A percentile compares a stretch with the other conserved stretches of the same genome.
phyloP scores from a whole-genome alignment of 1,284 basidiomycete genomes.

The Ceratobasidium sp. region DNA sequence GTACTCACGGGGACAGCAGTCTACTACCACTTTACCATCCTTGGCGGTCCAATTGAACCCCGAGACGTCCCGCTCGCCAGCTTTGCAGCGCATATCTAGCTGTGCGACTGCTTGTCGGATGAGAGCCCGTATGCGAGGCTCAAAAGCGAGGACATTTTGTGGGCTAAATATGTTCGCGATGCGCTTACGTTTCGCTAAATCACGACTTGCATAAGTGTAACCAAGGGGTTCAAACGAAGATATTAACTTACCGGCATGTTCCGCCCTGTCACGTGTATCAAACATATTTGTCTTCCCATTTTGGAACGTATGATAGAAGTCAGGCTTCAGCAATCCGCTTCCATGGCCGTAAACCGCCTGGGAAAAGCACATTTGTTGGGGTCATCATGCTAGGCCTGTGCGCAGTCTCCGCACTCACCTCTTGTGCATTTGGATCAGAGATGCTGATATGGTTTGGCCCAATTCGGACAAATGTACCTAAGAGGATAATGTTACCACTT shows the following conservation, averaged over 20 bases:
- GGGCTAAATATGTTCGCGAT: neutral
- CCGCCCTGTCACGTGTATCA: neutral
- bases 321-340: neutral
- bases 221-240: neutral
- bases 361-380: neutral
- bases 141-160: neutral
- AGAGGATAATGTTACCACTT: slow-evolving; percentile 50
- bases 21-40: neutral
- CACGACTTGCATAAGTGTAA: neutral
- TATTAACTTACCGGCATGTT: neutral
- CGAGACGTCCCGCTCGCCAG: slow-evolving; percentile 54
- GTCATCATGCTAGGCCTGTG: neutral
- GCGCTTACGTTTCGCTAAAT: neutral
- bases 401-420: slow-evolving; percentile 58
- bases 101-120: neutral
- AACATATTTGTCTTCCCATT: neutral
- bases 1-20: neutral
- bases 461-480: slow-evolving; percentile 81
- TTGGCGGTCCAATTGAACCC: too few relatives aligned
- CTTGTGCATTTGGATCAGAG: slow-evolving; percentile 73
- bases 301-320: neutral
- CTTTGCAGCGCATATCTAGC: neutral
- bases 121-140: neutral
- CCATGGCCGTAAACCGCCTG: neutral
- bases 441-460: slow-evolving; percentile 88